A percentile compares a stretch with the other conserved stretches of the same genome.
Evolutionary conservation across 108 stramenopile genomes (phyloP).

Genomic region (Skeletonema marinoi): DNA sequence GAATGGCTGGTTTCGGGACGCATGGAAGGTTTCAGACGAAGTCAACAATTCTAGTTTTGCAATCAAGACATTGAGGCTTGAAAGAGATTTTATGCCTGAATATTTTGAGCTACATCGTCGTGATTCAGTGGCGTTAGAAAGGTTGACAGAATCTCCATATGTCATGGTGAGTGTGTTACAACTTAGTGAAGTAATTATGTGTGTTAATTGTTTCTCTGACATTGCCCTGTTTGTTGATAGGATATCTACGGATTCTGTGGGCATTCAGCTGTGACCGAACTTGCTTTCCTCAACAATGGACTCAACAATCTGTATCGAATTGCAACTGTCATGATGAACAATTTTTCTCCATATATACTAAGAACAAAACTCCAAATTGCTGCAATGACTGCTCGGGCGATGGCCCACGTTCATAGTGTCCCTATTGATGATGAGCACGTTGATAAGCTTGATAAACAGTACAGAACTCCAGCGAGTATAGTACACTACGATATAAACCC

Average conservation of each 20-base stretch:
- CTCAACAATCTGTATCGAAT: conserved; percentile 50
- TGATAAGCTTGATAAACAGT: background rate
- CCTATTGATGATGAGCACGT: background rate
- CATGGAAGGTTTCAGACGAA: background rate
- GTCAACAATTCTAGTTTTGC: background rate
- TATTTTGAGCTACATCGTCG: conserved; percentile 68
- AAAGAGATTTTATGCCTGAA: conserved; percentile 63
- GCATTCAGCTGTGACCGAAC: conserved; percentile 70
- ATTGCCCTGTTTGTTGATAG: background rate
- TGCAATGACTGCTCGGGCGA: conserved; percentile 45
- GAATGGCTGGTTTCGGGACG: conserved; percentile 3
- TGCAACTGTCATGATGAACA: conserved; percentile 42
- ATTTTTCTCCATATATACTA: conserved; percentile 7
- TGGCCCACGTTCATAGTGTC: conserved; percentile 61
- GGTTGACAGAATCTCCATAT: conserved; percentile 56
- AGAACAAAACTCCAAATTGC: conserved; percentile 56
- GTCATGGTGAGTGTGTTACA: conserved; percentile 33
- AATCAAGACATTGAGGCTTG: conserved; percentile 11
- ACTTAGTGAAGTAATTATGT: background rate
- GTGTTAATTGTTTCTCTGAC: background rate
- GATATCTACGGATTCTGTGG: conserved; percentile 75
- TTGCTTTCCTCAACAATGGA: conserved; percentile 42
- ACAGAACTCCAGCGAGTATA: conserved; percentile 35
- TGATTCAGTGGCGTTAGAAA: conserved; percentile 78
- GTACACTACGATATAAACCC: conserved; percentile 76